These are phyloP conservation scores for Fragosphaeria purpurea DNA, from an alignment of 2,329 filamentous ascomycete genomes.

Conservation along the genomic window DNA sequence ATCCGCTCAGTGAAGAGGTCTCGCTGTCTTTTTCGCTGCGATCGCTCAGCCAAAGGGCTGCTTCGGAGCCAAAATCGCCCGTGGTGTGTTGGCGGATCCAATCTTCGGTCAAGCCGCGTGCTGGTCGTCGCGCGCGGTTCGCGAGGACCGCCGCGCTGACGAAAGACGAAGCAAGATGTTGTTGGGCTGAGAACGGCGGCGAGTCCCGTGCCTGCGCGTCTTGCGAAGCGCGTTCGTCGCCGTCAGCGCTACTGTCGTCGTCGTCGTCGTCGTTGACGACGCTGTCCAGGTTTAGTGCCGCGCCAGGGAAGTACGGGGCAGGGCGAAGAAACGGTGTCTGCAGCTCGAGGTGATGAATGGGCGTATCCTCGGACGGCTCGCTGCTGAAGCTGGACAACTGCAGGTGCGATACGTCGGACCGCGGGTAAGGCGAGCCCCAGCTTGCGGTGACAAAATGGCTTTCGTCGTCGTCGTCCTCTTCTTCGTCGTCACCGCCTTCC, in stretches of 20 bases:
- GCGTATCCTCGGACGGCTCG: slow-evolving; percentile 49
- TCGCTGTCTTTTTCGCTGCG: slow-evolving; percentile 62
- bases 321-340: slow-evolving; percentile 53
- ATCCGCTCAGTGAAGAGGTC: slow-evolving; percentile 64
- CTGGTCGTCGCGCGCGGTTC: slow-evolving; percentile 50
- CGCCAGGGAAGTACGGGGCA: slow-evolving; percentile 30
- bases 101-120: slow-evolving; percentile 63
- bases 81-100: slow-evolving; percentile 81
- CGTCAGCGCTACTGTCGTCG: slow-evolving; percentile 21
- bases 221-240: slow-evolving; percentile 13
- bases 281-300: slow-evolving; percentile 11
- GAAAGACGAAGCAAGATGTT: slow-evolving; percentile 20
- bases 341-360: slow-evolving; percentile 51
- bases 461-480: slow-evolving; percentile 18
- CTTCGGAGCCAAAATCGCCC: slow-evolving; percentile 58
- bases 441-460: slow-evolving; percentile 58
- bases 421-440: slow-evolving; percentile 86
- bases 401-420: slow-evolving; percentile 43
- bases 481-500: too few species aligned
- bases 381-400: slow-evolving; percentile 46
- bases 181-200: slow-evolving; percentile 2
- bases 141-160: slow-evolving; percentile 51
- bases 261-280: slow-evolving; percentile 23
- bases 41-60: slow-evolving; percentile 77
- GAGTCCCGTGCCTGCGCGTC: slow-evolving; percentile 13